A percentile compares a stretch with the other conserved stretches of the same genome.
These are phyloP conservation scores for Pichia sporocuriosa DNA, from an alignment of 805 yeast genomes.

Conservation along the genomic window DNA sequence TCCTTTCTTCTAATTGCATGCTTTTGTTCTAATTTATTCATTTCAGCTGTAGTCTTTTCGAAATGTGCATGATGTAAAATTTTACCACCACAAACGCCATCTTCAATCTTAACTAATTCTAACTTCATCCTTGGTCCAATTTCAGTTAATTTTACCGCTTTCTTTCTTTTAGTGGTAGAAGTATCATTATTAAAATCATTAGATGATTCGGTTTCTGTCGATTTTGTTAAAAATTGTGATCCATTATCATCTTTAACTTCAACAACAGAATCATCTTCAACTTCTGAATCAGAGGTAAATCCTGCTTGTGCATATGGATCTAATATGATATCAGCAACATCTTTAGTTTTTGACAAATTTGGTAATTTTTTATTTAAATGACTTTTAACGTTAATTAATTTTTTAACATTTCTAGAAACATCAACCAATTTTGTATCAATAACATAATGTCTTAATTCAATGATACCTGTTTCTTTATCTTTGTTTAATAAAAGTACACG, in stretches of 20 bases:
- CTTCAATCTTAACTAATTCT: constrained; percentile 79
- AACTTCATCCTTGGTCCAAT: constrained; percentile 85
- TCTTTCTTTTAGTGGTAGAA: constrained; percentile 38
- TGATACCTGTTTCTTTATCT: constrained; percentile 59
- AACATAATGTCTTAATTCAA: constrained; percentile 84
- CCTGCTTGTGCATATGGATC: constrained; percentile 69
- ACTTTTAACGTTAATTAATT: constrained; percentile 55
- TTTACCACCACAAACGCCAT: constrained; percentile 84
- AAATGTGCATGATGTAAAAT: constrained; percentile 75
- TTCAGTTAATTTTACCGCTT: constrained; percentile 88
- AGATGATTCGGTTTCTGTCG: constrained; percentile 15
- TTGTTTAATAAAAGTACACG: constrained; percentile 81
- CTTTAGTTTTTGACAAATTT: constrained; percentile 56
- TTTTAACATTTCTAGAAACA: constrained; percentile 65
- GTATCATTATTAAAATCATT: too few species aligned
- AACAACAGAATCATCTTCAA: constrained; percentile 84
- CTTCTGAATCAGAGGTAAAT: constrained; percentile 85
- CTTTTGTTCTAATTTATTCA: constrained; percentile 51
- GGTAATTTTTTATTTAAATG: constrained; percentile 62
- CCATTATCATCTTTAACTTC: constrained; percentile 38
- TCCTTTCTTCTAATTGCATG: constrained; percentile 57
- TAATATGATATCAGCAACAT: constrained; percentile 74
- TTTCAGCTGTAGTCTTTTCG: constrained; percentile 56
- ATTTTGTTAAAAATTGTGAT: constrained; percentile 20
- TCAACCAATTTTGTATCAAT: constrained; percentile 83